phyloP scores from a whole-genome alignment of 2,329 filamentous ascomycete genomes.

The Phialophora tarda region DNA sequence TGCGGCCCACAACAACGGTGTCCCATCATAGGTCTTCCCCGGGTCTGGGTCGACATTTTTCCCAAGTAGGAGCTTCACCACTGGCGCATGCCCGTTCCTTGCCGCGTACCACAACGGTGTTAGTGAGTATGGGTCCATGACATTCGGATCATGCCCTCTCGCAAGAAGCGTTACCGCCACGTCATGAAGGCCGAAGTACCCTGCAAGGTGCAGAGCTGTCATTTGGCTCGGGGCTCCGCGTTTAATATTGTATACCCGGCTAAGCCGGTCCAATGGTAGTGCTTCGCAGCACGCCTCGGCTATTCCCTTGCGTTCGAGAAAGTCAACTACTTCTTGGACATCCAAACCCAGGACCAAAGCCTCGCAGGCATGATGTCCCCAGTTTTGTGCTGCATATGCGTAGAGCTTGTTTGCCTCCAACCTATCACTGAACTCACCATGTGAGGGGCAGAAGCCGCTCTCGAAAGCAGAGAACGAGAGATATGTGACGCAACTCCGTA shows the following conservation, averaged over 20 bases:
- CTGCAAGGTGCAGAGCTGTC: background rate
- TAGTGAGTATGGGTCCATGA: background rate
- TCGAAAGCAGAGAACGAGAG: background rate
- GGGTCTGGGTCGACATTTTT: too few species aligned
- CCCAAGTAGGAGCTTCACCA: too few species aligned
- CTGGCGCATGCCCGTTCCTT: too few species aligned
- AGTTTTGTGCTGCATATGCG: background rate
- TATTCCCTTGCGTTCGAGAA: background rate
- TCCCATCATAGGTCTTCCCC: background rate
- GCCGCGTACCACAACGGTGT: background rate
- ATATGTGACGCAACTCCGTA: background rate
- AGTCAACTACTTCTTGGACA: background rate
- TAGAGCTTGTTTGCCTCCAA: background rate
- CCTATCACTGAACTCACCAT: background rate
- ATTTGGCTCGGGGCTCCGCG: too few species aligned
- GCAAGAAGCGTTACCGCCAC: background rate
- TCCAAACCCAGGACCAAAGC: background rate
- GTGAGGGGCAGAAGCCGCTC: background rate
- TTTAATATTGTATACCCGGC: too few species aligned
- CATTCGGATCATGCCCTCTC: background rate
- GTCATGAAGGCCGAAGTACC: background rate
- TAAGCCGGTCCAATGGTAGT: too few species aligned
- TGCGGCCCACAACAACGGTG: slow-evolving; percentile 18
- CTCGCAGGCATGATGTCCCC: background rate
- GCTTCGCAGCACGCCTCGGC: background rate